A percentile compares a stretch with the other conserved stretches of the same genome.
These are phyloP conservation scores for Globisporangium abappressorium DNA, from an alignment of 352 stramenopile genomes.

Conservation along the genomic window DNA sequence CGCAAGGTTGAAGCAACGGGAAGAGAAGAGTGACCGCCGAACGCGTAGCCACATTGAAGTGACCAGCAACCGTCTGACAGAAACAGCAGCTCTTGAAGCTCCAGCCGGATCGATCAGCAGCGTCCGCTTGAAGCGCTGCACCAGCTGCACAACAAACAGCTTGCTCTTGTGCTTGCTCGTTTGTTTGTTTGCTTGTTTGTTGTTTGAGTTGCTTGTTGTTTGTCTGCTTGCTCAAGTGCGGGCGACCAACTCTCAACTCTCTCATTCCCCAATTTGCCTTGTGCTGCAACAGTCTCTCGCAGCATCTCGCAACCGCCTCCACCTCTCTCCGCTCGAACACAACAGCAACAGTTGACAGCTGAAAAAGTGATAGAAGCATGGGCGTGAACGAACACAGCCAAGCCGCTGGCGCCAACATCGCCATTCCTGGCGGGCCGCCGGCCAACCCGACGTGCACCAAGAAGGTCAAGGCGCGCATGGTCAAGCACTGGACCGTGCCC, in stretches of 20 bases:
- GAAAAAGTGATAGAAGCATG: slow-evolving; percentile 14
- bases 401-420: slow-evolving; percentile 5
- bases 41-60: background rate
- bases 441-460: slow-evolving; percentile 32
- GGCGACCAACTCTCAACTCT: background rate
- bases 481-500: slow-evolving; percentile 50
- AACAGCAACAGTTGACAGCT: background rate
- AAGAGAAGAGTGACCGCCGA: background rate
- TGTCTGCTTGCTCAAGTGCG: background rate
- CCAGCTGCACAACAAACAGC: background rate
- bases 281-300: slow-evolving; percentile 16
- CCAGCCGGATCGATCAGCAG: background rate
- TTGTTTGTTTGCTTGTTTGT: background rate
- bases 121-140: background rate
- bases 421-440: background rate
- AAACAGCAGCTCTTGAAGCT: background rate
- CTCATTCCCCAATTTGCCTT: slow-evolving; percentile 27
- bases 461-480: slow-evolving; percentile 25
- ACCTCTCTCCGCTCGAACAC: background rate
- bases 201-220: background rate
- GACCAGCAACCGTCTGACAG: background rate
- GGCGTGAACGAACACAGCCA: slow-evolving; percentile 13
- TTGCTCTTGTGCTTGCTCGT: background rate
- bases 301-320: background rate
- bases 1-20: slow-evolving; percentile 7